These are phyloP conservation scores for Teunomyces funiuensis DNA, from an alignment of 805 yeast species.

Conservation along the genomic window DNA sequence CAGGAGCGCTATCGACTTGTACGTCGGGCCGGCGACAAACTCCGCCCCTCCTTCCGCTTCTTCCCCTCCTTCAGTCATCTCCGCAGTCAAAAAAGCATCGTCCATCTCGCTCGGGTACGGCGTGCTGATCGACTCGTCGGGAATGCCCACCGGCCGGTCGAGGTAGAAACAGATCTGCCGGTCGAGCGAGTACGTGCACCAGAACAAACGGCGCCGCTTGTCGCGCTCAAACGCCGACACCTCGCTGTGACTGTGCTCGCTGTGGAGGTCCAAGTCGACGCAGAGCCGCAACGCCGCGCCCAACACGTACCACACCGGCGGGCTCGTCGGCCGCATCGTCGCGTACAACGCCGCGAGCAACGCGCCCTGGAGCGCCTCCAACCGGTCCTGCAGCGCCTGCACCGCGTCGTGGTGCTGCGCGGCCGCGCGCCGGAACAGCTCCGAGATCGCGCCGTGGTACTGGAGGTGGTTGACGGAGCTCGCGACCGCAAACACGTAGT, in stretches of 20 bases:
- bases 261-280: constrained; percentile 82
- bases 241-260: constrained; percentile 43
- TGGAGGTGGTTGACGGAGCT: constrained; percentile 70
- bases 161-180: constrained; percentile 83
- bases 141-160: constrained; percentile 86
- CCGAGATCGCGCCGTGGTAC: constrained; percentile 64
- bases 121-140: constrained; percentile 73
- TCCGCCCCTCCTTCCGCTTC: too few relatives aligned
- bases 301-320: constrained; percentile 90
- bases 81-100: constrained; percentile 68
- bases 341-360: constrained; percentile 69
- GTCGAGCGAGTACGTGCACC: constrained; percentile 88
- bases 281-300: constrained; percentile 79
- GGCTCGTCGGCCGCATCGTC: constrained; percentile 83
- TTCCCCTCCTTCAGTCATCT: too few relatives aligned
- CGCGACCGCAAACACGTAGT: constrained; percentile 78
- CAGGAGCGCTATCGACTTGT: constrained; percentile 64
- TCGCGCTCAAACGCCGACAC: constrained; percentile 60
- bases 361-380: constrained; percentile 74
- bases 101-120: constrained; percentile 73
- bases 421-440: constrained; percentile 69
- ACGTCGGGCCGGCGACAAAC: constrained; percentile 59
- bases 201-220: constrained; percentile 58
- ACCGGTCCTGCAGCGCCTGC: constrained; percentile 55
- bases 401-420: constrained; percentile 56